Evolutionary conservation across 2,329 filamentous ascomycete genomes (phyloP).

Genomic region (Aspergillus texensis): DNA sequence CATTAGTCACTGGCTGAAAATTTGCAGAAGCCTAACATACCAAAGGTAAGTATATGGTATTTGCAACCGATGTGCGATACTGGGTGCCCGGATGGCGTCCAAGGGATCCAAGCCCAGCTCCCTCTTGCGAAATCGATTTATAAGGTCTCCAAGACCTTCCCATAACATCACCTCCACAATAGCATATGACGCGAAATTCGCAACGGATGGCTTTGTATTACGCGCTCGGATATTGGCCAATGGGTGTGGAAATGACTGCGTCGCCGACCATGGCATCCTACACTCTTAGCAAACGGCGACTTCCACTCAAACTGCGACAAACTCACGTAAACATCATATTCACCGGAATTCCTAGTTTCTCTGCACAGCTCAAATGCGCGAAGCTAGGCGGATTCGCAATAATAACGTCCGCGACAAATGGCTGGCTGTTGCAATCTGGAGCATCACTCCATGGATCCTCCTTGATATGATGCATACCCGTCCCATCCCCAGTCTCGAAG

Average conservation of each 20-base stretch:
- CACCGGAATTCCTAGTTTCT: conserved; percentile 74
- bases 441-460: conserved; percentile 45
- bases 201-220: conserved; percentile 73
- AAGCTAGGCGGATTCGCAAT: conserved; percentile 82
- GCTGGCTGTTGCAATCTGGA: conserved; percentile 51
- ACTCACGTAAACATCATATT: conserved; percentile 87
- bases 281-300: conserved; percentile 1
- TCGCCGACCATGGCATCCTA: conserved; percentile 87
- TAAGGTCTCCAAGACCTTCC: conserved; percentile 88
- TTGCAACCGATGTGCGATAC: conserved; percentile 72
- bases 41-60: conserved; percentile 92
- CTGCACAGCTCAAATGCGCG: conserved; percentile 77
- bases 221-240: conserved; percentile 78
- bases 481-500: conserved; percentile 74
- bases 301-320: background rate
- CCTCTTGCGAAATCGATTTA: conserved; percentile 81
- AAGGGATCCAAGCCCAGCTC: conserved; percentile 75
- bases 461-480: conserved; percentile 54
- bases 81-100: conserved; percentile 80
- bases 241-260: conserved; percentile 82
- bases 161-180: conserved; percentile 90
- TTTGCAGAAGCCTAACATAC: conserved; percentile 40
- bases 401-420: conserved; percentile 86
- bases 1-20: conserved; percentile 11
- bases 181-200: conserved; percentile 81